Conservation (phyloP, 75 land plant species). For the Sequoiadendron giganteum region DNA sequence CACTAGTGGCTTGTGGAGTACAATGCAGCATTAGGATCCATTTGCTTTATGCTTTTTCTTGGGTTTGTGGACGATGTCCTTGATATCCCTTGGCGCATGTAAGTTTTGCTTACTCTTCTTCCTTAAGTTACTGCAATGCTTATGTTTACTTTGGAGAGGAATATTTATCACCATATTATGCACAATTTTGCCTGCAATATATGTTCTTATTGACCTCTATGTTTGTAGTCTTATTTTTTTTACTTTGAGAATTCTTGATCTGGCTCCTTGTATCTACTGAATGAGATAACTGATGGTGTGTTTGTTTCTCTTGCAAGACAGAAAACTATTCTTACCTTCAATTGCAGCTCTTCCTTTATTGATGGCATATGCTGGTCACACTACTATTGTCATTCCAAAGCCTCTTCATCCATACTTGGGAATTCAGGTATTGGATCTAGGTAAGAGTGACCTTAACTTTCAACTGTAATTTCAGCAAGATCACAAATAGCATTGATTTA, state of each 20-base stretch:
- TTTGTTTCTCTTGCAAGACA: slow-evolving; percentile 26
- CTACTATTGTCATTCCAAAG: slow-evolving; percentile 87
- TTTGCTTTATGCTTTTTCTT: slow-evolving; percentile 91
- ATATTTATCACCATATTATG: not conserved
- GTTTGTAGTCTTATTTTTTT: not conserved
- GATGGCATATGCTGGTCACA: slow-evolving; percentile 98
- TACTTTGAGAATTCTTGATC: not conserved
- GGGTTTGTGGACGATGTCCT: slow-evolving; percentile 98
- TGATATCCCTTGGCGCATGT: slow-evolving; percentile 98
- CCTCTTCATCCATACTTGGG: slow-evolving; percentile 82
- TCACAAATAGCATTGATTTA: not conserved
- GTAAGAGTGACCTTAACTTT: slow-evolving; percentile 32
- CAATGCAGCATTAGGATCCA: slow-evolving; percentile 90
- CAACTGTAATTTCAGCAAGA: not conserved
- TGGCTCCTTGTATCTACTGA: not conserved
- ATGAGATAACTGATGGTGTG: not conserved
- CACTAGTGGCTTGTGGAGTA: slow-evolving; percentile 96
- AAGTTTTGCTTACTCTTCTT: slow-evolving; percentile 25
- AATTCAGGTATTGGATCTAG: slow-evolving; percentile 57
- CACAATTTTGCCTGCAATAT: not conserved
- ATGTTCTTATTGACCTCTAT: not conserved
- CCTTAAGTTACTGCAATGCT: not conserved
- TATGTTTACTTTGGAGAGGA: slow-evolving; percentile 8
- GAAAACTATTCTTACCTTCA: slow-evolving; percentile 87
- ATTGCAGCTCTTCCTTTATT: slow-evolving; percentile 92